Conservation (phyloP, 768 basidiomycete genomes). For the Fistulinella prunicolor region DNA sequence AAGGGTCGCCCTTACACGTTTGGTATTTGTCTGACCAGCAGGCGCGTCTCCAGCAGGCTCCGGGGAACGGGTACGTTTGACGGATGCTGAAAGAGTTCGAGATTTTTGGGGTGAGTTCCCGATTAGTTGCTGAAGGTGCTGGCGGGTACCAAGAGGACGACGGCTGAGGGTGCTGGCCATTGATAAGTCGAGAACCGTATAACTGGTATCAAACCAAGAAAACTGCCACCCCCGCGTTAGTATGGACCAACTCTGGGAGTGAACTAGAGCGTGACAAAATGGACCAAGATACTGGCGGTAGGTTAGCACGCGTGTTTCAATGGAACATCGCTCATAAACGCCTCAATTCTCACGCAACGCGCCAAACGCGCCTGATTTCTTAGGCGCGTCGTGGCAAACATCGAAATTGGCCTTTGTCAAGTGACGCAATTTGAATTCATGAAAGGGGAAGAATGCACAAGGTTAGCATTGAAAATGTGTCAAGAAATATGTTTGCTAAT, state of each 20-base stretch:
- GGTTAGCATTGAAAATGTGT: conserved; percentile 1
- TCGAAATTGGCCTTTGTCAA: neutral
- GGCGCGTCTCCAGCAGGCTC: conserved; percentile 38
- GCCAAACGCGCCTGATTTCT: conserved; percentile 4
- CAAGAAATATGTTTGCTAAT: conserved; percentile 13
- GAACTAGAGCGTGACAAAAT: neutral
- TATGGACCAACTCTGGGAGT: neutral
- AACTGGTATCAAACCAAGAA: conserved; percentile 4
- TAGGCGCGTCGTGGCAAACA: conserved; percentile 17
- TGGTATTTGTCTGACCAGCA: conserved; percentile 29
- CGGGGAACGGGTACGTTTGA: conserved; percentile 52
- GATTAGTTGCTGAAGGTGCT: conserved; percentile 35
- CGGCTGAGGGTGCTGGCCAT: conserved; percentile 48
- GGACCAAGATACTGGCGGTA: conserved; percentile 6
- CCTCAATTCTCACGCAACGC: conserved; percentile 25
- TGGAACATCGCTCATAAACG: conserved; percentile 9
- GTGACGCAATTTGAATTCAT: neutral
- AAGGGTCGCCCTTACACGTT: conserved; percentile 43
- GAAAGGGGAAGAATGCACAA: conserved; percentile 1
- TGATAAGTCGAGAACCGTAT: neutral
- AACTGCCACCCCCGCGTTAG: neutral
- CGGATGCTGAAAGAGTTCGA: conserved; percentile 31
- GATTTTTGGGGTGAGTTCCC: conserved; percentile 36
- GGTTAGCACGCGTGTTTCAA: conserved; percentile 4
- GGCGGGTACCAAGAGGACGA: conserved; percentile 46